Evolutionary conservation across 495 filamentous ascomycete species (phyloP), one percentile per base, ranked within the genome.

Genomic region (Penicillium samsonianum): DNA sequence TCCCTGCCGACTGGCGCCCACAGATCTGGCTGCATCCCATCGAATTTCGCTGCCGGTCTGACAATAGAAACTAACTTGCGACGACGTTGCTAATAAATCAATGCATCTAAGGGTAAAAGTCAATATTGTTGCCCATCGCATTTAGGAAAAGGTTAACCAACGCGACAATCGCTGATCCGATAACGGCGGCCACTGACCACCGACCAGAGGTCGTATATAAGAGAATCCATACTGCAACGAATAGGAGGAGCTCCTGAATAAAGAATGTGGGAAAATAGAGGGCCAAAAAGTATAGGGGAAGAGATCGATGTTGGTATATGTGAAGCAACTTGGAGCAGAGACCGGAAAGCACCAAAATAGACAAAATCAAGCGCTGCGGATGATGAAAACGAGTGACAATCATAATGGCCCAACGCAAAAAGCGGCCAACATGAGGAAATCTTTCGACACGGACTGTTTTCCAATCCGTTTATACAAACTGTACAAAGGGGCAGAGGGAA

Each of bases 251-350:
- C 35, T 65, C 63, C 14, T 52, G 44, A 28, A 65, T 44, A 55
- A 65, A 65, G 46, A 65, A 63, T 5, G 63, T 63, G 1, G 60
- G 60, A 16, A 65, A 58, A 51, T 65, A 65, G n/a, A 65, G 23
- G 2, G 55, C 50, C 26, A 65, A 54, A 19, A 59, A 51, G 37
- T 28, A 44, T 11, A 35, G 25, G 2, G 45, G 48, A 37, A 60
- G 42, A 5, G 46, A 52, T 33, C 55, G 60, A 51, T 65, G 63
- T 33, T 60, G 63, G 40, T 57, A 56, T 46, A 65, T 44, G 35
- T 60, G 60, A 12, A 65, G 42, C 11, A 58, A 45, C 30, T 65
- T 65, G 50, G 63, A 63, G 46, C 51, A 53, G 30, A 65, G 44
- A 33, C 51, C 50, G 35, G 60, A 53, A 3, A 65, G 47, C 25